Evolutionary conservation across 352 stramenopile genomes (phyloP), one percentile per base, ranked within the genome.

Genomic region (Halophytophthora batemanensis): DNA sequence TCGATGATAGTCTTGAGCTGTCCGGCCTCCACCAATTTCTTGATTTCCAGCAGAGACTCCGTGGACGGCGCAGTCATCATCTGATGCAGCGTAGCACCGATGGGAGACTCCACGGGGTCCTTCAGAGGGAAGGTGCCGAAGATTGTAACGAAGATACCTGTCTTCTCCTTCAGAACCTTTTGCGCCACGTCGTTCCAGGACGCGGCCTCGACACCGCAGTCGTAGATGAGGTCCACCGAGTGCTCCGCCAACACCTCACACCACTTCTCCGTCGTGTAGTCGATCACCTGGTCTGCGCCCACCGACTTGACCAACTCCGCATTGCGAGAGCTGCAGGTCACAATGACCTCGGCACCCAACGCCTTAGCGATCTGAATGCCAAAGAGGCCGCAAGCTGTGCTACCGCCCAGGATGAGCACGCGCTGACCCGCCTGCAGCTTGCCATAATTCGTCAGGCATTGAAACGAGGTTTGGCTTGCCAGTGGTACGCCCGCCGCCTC

Each of bases 351-450:
- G 22, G 71, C 74, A 29, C 66, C 66, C 22, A 82, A 17, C 2
- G 50, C 74, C n/a, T 74, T 74, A 18, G 70, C 74, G 28, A 87
- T 36, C 34, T 85, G 74, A 13, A 82, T 41, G 7, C 45, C 77
- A 17, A 67, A 61, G 2, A 70, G 22, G 25, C 77, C 77, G 19
- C 68, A 72, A 41, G 69, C 66, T 18, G 67, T 71, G 59, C 63
- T 75, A 6, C 73, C 71, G 31, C 69, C 69, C 46, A 79, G 61
- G 6, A 84, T 47, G 4, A 86, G 49, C 47, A 80, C 45, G 35
- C 38, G 38, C 36, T 48, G 29, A 22, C 22, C 53, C 41, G 10
- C 46, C 40, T 49, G 23, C 11, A 47, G 38, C 38, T 37, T 46
- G n/a, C 50, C 43, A 44, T 60, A 40, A 2, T 47, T 40, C 19